Evolutionary conservation across 2,329 filamentous ascomycete genomes (phyloP).

Genomic region (Aspergillus puulaauensis): DNA sequence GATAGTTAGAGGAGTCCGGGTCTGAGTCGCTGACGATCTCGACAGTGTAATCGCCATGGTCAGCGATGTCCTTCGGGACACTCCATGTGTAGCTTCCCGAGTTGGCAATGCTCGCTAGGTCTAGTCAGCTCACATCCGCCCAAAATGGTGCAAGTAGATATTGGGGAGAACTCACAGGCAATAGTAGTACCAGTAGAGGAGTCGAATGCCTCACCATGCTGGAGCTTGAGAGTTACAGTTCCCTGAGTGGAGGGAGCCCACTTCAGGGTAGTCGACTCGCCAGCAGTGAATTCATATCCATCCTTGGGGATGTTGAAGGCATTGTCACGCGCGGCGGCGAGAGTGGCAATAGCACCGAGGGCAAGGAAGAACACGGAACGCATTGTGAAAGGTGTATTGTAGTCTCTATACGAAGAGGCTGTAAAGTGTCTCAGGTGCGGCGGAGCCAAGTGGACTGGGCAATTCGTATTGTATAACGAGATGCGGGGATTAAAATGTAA

Average conservation of each 20-base stretch:
- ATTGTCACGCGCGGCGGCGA: conserved; percentile 47
- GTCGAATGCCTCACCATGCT: conserved; percentile 44
- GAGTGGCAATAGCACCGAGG: conserved; percentile 46
- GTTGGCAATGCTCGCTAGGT: conserved; percentile 49
- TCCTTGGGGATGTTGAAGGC: conserved; percentile 48
- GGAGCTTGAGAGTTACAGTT: conserved; percentile 53
- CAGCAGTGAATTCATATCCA: conserved; percentile 48
- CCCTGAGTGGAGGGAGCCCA: conserved; percentile 53
- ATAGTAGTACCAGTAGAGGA: conserved; percentile 42
- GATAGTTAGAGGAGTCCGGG: conserved; percentile 50
- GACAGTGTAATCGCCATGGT: conserved; percentile 52
- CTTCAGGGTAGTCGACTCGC: conserved; percentile 45
- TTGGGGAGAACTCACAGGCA: conserved; percentile 41
- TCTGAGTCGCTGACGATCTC: conserved; percentile 53
- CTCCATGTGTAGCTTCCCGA: conserved; percentile 51
- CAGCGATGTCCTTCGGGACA: conserved; percentile 41
- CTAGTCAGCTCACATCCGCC: conserved; percentile 8
- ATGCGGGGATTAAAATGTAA: conserved; percentile 3
- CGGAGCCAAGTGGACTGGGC: conserved; percentile 4
- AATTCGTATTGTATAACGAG: conserved; percentile 5
- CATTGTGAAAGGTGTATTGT: conserved; percentile 39
- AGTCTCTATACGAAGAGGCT: conserved; percentile 2
- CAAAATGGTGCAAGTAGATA: neutral
- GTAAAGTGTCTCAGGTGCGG: conserved; percentile 2
- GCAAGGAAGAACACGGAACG: conserved; percentile 44